A percentile compares a stretch with the other conserved stretches of the same genome.
These are phyloP conservation scores for Brassica napus DNA, from an alignment of 345 rosid species.

Conservation along the genomic window DNA sequence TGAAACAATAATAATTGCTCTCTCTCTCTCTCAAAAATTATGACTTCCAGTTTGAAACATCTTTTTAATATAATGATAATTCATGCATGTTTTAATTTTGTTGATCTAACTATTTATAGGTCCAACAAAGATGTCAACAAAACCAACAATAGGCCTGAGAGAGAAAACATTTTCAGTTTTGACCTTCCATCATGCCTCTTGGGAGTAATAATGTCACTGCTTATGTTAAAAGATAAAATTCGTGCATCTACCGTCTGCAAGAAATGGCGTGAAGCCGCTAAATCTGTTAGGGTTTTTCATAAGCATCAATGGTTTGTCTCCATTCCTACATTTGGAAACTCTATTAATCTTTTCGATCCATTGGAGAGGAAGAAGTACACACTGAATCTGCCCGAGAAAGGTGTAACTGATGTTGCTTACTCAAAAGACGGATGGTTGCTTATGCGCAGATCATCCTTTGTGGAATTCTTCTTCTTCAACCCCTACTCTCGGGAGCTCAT, in stretches of 20 bases:
- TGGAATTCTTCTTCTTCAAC: background rate
- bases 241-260: background rate
- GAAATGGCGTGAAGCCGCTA: background rate
- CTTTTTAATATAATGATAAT: too few relatives aligned
- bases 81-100: background rate
- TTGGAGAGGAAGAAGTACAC: background rate
- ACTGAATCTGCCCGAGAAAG: background rate
- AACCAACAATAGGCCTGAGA: background rate
- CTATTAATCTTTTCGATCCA: background rate
- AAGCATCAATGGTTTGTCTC: background rate
- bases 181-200: background rate
- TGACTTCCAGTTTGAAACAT: background rate
- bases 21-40: background rate
- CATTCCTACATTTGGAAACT: background rate
- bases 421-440: background rate
- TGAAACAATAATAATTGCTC: too few relatives aligned
- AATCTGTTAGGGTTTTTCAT: background rate
- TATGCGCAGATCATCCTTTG: background rate
- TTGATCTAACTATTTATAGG: background rate
- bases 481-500: background rate
- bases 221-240: background rate
- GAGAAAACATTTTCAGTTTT: background rate
- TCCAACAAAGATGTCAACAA: background rate
- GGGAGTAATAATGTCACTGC: background rate
- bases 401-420: background rate